Base-by-base conservation (phyloP, 192 early-diverging fungal species). In the Entrophospora sp. region DNA sequence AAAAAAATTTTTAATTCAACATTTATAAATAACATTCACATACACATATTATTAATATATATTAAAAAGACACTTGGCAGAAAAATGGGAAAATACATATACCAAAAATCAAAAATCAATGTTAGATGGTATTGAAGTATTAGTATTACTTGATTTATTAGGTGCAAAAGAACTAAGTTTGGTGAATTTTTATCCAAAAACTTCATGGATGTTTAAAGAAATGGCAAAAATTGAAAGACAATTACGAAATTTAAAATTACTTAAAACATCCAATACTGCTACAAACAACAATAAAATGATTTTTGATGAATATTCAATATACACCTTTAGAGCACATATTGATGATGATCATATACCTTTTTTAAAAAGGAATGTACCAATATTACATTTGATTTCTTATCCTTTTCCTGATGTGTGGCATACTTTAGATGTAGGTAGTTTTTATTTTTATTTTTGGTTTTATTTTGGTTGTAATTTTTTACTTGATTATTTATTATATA, bases 271-370 rank as follows among this genome's bases (percentile, higher is more conserved):
- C 10, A 4, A 57, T n/a, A n/a, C n/a, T n/a, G n/a, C n/a, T n/a
- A n/a, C n/a, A 12, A 28, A n/a, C 9, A 55, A 69, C 0, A 37
- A 75, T 46, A 53, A 62, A 22, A 65, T 58, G 64, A 51, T 58
- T 45, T 73, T 75, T 32, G 66, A 78, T 61, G 37, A 76, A 22
- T 49, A 59, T 18, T 35, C 46, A n/a, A 25, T 57, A 34, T 8
- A 69, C 3, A 52, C 57, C 0, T 76, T 71, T 35, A 69, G 66
- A 35, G 73, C 69, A 10, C 56, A 71, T 5, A 74, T 95, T 25
- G 81, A 86, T 24, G 96, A 98, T 67, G 96, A 98, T 70, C 93
- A 98, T 70, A 36, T 83, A 3, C 96, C 96, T 14, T 98, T 98
- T 77, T 34, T 90, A 34, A 28, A 80, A 18, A 77, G 83, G 20